phyloP scores from a whole-genome alignment of 2,329 filamentous ascomycete species.

The Cordyceps farinosa region DNA sequence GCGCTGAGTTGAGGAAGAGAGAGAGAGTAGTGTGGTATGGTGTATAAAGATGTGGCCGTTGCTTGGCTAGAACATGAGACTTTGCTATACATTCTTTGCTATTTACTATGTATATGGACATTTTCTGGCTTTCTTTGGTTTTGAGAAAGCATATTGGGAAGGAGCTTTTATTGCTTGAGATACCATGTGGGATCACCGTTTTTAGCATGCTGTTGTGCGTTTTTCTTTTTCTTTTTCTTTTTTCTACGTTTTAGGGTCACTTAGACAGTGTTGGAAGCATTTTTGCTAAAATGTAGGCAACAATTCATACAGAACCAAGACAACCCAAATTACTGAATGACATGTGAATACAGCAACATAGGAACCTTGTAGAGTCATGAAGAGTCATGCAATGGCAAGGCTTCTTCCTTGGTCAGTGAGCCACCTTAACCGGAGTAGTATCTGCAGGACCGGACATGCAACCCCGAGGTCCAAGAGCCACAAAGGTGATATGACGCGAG shows the following conservation, averaged over 20 bases:
- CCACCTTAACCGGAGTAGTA: too few relatives aligned
- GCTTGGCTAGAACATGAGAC: background rate
- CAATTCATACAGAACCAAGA: background rate
- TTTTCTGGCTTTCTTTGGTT: too few relatives aligned
- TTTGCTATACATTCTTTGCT: too few relatives aligned
- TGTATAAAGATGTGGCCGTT: background rate
- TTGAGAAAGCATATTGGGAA: too few relatives aligned
- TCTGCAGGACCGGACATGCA: background rate
- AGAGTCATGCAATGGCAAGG: background rate
- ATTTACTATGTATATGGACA: too few relatives aligned
- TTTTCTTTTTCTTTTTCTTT: background rate
- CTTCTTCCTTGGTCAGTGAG: too few relatives aligned
- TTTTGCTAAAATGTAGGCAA: background rate
- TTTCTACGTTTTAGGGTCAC: background rate
- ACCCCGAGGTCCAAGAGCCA: background rate
- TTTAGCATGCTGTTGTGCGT: background rate
- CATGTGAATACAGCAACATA: background rate
- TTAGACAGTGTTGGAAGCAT: background rate
- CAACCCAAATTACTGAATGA: background rate
- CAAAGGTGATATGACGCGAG: constrained; percentile 5
- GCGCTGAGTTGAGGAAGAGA: background rate
- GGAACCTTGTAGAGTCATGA: background rate
- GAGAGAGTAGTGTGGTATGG: background rate
- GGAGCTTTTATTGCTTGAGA: background rate
- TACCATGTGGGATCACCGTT: background rate